These are phyloP conservation scores for Drechslerella coelobrocha DNA, from an alignment of 2,329 filamentous ascomycete species.

Conservation along the genomic window DNA sequence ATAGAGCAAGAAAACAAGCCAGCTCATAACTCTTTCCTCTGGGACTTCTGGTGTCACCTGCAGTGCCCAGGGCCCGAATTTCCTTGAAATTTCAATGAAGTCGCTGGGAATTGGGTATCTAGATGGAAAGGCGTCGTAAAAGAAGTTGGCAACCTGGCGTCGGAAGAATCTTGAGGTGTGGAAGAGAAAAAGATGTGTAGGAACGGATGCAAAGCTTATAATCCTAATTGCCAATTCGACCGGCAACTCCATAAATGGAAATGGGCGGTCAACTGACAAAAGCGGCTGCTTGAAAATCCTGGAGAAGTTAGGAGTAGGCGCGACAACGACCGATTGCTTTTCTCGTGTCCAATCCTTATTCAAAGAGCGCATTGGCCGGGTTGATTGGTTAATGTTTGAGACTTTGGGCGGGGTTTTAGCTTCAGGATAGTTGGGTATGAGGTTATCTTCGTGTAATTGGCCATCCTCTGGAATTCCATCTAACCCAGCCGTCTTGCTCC, in stretches of 20 bases:
- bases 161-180: slow-evolving; percentile 14
- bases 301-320: too few species aligned
- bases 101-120: slow-evolving; percentile 10
- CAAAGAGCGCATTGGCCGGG: too few species aligned
- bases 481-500: too few species aligned
- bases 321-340: too few species aligned
- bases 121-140: slow-evolving; percentile 1
- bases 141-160: slow-evolving; percentile 6
- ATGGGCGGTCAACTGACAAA: too few species aligned
- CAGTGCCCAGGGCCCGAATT: slow-evolving; percentile 8
- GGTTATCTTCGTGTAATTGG: not conserved
- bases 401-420: too few species aligned
- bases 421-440: too few species aligned
- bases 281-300: too few species aligned
- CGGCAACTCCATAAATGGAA: slow-evolving; percentile 12
- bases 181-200: slow-evolving; percentile 27
- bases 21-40: slow-evolving; percentile 11
- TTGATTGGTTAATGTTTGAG: too few species aligned
- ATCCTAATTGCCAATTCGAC: slow-evolving; percentile 4
- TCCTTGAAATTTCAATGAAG: not conserved
- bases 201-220: slow-evolving; percentile 13
- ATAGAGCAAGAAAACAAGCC: slow-evolving; percentile 18
- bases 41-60: slow-evolving; percentile 6
- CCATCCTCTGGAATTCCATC: not conserved
- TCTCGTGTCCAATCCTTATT: too few species aligned